A percentile compares a stretch with the other conserved stretches of the same genome.
phyloP scores from a whole-genome alignment of 2,329 filamentous ascomycete genomes.

The Diaporthe sp. region DNA sequence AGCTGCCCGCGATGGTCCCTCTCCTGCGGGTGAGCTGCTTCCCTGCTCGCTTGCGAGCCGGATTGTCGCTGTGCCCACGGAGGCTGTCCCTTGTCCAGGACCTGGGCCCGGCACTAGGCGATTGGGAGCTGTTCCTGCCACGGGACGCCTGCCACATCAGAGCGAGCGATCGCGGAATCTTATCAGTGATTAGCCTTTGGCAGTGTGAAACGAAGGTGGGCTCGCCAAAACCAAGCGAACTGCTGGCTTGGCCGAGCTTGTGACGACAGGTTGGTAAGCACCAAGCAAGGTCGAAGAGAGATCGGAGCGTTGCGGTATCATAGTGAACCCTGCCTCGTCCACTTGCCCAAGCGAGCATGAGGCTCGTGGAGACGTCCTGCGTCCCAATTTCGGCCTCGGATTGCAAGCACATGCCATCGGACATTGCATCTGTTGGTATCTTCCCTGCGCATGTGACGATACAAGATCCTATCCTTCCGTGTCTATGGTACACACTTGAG shows the following conservation, averaged over 20 bases:
- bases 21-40: neutral
- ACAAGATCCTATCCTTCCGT: neutral
- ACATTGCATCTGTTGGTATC: neutral
- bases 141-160: neutral
- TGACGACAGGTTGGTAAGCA: constrained; percentile 22
- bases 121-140: neutral
- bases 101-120: neutral
- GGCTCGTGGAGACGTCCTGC: neutral
- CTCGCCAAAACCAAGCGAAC: constrained; percentile 23
- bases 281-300: neutral
- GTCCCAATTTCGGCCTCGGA: constrained; percentile 3
- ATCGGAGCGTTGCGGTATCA: neutral
- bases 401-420: neutral
- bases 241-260: constrained; percentile 28
- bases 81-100: neutral
- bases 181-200: constrained; percentile 27
- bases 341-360: neutral
- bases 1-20: neutral
- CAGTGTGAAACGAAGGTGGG: constrained; percentile 28
- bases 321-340: neutral
- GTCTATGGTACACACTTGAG: neutral
- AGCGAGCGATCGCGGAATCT: constrained; percentile 24
- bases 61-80: neutral
- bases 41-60: neutral
- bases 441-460: neutral